phyloP scores from a whole-genome alignment of 805 yeast species.

The Saccharomycopsis fodiens region DNA sequence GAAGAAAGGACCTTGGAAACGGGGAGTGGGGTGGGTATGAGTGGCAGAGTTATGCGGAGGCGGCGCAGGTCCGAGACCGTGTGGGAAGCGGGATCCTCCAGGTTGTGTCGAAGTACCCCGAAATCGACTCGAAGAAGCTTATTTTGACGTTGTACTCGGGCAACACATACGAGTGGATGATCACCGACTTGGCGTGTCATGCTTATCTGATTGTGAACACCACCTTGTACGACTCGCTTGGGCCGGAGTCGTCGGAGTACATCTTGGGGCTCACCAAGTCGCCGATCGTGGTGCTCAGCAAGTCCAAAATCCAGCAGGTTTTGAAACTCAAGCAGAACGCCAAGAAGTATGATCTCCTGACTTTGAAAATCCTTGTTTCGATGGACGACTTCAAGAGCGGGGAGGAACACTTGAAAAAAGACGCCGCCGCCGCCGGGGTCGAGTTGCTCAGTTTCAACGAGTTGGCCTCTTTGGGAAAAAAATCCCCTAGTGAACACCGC shows the following conservation, averaged over 20 bases:
- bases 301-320: slow-evolving; percentile 30
- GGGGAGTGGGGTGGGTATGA: slow-evolving; percentile 11
- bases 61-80: slow-evolving; percentile 30
- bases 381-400: slow-evolving; percentile 10
- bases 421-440: slow-evolving; percentile 10
- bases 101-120: slow-evolving; percentile 23
- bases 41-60: slow-evolving; percentile 29
- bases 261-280: slow-evolving; percentile 54
- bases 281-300: slow-evolving; percentile 42
- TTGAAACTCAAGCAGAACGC: slow-evolving; percentile 23
- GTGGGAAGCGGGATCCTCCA: slow-evolving; percentile 41
- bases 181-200: slow-evolving; percentile 61
- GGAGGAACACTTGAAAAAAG: slow-evolving; percentile 17
- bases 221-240: slow-evolving; percentile 50
- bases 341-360: slow-evolving; percentile 21
- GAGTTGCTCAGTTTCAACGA: slow-evolving; percentile 31
- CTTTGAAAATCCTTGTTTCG: slow-evolving; percentile 6
- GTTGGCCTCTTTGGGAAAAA: slow-evolving; percentile 28
- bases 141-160: slow-evolving; percentile 24
- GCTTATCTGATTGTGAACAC: slow-evolving; percentile 49
- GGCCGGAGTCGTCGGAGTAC: slow-evolving; percentile 53
- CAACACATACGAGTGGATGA: slow-evolving; percentile 61
- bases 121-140: slow-evolving; percentile 24
- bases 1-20: slow-evolving; percentile 6
- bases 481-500: slow-evolving; percentile 30